Evolutionary conservation across 2,329 filamentous ascomycete genomes (phyloP).

Genomic region (Aureobasidium sp.): DNA sequence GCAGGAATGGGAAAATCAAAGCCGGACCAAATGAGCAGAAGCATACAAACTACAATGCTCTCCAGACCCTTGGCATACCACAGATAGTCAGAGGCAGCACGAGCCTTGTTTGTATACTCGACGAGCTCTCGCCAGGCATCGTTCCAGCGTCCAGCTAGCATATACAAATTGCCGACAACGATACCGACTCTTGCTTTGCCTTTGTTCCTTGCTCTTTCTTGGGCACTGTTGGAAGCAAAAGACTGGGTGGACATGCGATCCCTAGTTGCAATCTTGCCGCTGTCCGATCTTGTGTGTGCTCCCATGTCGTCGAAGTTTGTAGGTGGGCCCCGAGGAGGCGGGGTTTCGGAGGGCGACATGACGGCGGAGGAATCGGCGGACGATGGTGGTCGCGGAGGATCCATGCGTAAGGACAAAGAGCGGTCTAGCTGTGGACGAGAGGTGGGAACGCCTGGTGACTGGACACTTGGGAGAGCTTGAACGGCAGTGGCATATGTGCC

Average conservation of each 20-base stretch:
- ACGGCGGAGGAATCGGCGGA: constrained; percentile 38
- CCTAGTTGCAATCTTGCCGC: constrained; percentile 30
- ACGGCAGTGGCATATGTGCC: constrained; percentile 39
- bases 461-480: constrained; percentile 54
- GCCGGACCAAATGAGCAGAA: constrained; percentile 76
- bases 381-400: neutral
- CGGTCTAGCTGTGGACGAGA: constrained; percentile 26
- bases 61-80: constrained; percentile 97
- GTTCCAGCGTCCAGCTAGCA: constrained; percentile 82
- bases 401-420: constrained; percentile 17
- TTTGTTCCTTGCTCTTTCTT: constrained; percentile 56
- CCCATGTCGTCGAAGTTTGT: constrained; percentile 48
- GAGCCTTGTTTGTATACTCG: constrained; percentile 69
- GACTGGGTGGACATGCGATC: constrained; percentile 56
- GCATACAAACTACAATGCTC: constrained; percentile 69
- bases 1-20: constrained; percentile 60
- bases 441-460: constrained; percentile 54
- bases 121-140: constrained; percentile 78
- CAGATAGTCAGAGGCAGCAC: constrained; percentile 79
- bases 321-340: constrained; percentile 27
- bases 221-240: constrained; percentile 61
- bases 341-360: constrained; percentile 28
- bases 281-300: constrained; percentile 24
- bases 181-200: constrained; percentile 72
- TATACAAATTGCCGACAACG: constrained; percentile 73